phyloP scores from a whole-genome alignment of 768 basidiomycete species.

The Cystobasidium onofrii region DNA sequence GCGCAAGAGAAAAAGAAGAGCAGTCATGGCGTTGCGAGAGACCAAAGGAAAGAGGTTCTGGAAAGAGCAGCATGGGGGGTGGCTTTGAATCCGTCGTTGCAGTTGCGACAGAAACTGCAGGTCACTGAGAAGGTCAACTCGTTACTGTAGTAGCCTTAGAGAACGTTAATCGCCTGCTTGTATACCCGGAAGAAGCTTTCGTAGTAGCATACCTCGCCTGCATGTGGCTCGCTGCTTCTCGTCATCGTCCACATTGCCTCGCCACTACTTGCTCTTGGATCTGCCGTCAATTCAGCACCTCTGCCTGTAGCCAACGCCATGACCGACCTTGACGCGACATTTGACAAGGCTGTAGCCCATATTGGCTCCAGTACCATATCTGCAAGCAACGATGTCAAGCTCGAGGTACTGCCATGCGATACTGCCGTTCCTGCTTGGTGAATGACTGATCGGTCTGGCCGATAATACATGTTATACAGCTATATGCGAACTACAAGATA shows the following conservation, averaged over 20 bases:
- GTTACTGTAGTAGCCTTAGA: neutral
- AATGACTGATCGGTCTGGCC: neutral
- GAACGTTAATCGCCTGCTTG: neutral
- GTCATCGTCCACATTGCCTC: too few species aligned
- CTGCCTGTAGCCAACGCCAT: neutral
- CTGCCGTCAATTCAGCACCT: neutral
- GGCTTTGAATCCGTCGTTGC: neutral
- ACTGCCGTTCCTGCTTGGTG: neutral
- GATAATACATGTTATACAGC: neutral
- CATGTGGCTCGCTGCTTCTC: too few species aligned
- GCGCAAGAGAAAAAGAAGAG: neutral
- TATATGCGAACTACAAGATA: slow-evolving; percentile 29
- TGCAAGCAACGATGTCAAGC: slow-evolving; percentile 24
- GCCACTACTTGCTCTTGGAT: neutral
- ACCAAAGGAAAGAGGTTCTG: neutral
- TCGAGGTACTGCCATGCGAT: too few species aligned
- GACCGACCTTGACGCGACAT: neutral
- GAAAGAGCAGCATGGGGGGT: neutral
- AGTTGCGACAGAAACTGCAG: neutral
- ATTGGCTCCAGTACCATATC: neutral
- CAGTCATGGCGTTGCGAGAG: neutral
- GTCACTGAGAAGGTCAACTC: neutral
- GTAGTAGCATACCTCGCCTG: too few species aligned
- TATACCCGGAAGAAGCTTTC: too few species aligned
- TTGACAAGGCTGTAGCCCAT: slow-evolving; percentile 17